Conservation (phyloP, 2,329 filamentous ascomycete genomes). For the Phyllosticta paracitricarpa region DNA sequence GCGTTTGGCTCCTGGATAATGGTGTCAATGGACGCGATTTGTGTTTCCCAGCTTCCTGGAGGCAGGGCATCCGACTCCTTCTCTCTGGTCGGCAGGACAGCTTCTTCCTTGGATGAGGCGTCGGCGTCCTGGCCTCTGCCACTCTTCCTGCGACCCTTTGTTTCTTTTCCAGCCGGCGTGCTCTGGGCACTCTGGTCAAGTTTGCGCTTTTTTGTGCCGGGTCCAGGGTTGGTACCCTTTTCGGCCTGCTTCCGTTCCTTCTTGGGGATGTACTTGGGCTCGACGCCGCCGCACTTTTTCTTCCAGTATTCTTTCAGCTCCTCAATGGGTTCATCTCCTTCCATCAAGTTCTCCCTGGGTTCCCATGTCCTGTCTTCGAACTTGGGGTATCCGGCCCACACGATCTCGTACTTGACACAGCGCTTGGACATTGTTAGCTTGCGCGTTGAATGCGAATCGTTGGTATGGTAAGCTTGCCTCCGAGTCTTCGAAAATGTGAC, state of each 20-base stretch:
- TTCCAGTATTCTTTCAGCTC: constrained; percentile 56
- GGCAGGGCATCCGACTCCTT: constrained; percentile 53
- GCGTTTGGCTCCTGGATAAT: constrained; percentile 50
- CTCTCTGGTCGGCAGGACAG: constrained; percentile 18
- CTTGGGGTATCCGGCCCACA: constrained; percentile 71
- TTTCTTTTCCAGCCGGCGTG: neutral
- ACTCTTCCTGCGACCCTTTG: neutral
- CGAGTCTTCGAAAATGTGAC: constrained; percentile 49
- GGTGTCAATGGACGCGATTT: constrained; percentile 60
- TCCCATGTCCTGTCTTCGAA: constrained; percentile 69
- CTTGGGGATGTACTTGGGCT: constrained; percentile 29
- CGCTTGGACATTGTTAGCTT: constrained; percentile 29
- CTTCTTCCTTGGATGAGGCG: constrained; percentile 14
- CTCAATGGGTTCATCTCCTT: constrained; percentile 20
- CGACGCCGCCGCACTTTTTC: constrained; percentile 52
- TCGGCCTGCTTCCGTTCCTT: constrained; percentile 15
- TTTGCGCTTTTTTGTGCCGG: neutral
- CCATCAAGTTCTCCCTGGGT: constrained; percentile 61
- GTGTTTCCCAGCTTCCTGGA: constrained; percentile 65
- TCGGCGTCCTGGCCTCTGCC: too few species aligned
- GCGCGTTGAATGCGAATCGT: constrained; percentile 7
- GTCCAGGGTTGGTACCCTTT: neutral
- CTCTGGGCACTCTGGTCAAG: constrained; percentile 5
- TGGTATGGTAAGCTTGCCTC: neutral
- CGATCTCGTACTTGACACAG: constrained; percentile 55